Evolutionary conservation across 352 stramenopile genomes (phyloP), one percentile per base, ranked within the genome.

Genomic region (Pythium dissimile): DNA sequence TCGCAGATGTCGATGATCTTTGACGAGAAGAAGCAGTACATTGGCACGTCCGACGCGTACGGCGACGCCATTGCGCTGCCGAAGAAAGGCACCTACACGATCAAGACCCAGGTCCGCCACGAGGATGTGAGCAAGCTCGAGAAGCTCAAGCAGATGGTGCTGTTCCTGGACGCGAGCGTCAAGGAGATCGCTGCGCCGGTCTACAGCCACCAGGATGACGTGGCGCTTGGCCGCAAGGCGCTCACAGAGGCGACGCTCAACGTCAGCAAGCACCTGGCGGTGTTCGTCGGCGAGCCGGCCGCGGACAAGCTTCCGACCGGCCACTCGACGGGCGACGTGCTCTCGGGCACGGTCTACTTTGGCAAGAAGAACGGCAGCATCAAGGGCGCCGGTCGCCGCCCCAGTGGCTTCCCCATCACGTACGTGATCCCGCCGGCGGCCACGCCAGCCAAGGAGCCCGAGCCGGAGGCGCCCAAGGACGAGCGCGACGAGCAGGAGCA

Each of bases 1-100:
- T 74, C 77, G n/a, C 92, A 98, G 53, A 52, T 98, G 54, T 95
- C 89, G 63, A 86, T 97, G 74, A 74, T 97, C 31, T 98, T 97
- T 62, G 89, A 98, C 69, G 84, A 85, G 16, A 96, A 97, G 66
- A 98, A 98, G 68, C 92, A 95, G 71, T 95, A 90, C 48, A 64
- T 94, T 41, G 88, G 77, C 47, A 76, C 64, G 46, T 90, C 80
- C 21, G 92, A 98, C 58, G 80, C 88, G 5, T 97, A 89, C 60
- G 86, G 89, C 8, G 80, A 91, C 20, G 55, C 71, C 11, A 86
- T 93, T 12, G 77, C 80, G 18, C 61, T 94, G 24, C 54, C 57
- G 27, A 96, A 96, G 63, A 97, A 97, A 68, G 90, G 89, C 1
- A 76, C 75, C 35, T 92, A 85, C 54, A 67, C 73, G n/a, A 57